A percentile compares a stretch with the other conserved stretches of the same genome.
phyloP scores from a whole-genome alignment of 225 moss, liverwort and hornwort genomes.

The Sphagnum tenellum region DNA sequence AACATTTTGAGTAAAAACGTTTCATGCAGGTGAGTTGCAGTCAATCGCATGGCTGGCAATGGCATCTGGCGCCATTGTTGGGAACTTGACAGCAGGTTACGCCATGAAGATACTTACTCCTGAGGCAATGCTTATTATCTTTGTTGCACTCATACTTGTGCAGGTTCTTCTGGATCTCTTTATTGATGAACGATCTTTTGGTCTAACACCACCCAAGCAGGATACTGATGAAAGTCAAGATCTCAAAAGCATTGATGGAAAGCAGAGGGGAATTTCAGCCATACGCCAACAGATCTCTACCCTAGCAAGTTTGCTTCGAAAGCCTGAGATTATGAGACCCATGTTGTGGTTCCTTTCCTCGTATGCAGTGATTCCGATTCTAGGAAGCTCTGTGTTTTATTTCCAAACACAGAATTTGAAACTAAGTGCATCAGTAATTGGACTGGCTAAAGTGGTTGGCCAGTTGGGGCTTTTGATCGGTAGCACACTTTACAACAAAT shows the following conservation, averaged over 20 bases:
- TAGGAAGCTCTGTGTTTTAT: conserved; percentile 60
- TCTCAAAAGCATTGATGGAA: conserved; percentile 2
- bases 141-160: conserved; percentile 26
- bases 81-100: conserved; percentile 51
- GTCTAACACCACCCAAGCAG: conserved; percentile 18
- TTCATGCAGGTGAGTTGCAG: conserved; percentile 50
- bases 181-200: conserved; percentile 38
- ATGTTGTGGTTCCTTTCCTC: conserved; percentile 68
- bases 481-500: conserved; percentile 50
- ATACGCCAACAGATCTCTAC: conserved; percentile 34
- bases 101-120: conserved; percentile 40
- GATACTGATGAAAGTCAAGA: conserved; percentile 25
- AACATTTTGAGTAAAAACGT: not conserved
- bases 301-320: conserved; percentile 29
- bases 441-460: conserved; percentile 51
- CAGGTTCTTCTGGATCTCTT: conserved; percentile 40
- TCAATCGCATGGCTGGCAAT: conserved; percentile 59
- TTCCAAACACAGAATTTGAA: conserved; percentile 47
- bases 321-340: conserved; percentile 41
- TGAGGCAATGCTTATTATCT: conserved; percentile 44
- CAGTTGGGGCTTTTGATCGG: conserved; percentile 46
- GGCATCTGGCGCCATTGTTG: conserved; percentile 54
- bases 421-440: conserved; percentile 44
- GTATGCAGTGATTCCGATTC: conserved; percentile 50
- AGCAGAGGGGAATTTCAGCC: conserved; percentile 9